Evolutionary conservation across 352 stramenopile genomes (phyloP), one percentile per base, ranked within the genome.

Genomic region (Phytopythium montanum): DNA sequence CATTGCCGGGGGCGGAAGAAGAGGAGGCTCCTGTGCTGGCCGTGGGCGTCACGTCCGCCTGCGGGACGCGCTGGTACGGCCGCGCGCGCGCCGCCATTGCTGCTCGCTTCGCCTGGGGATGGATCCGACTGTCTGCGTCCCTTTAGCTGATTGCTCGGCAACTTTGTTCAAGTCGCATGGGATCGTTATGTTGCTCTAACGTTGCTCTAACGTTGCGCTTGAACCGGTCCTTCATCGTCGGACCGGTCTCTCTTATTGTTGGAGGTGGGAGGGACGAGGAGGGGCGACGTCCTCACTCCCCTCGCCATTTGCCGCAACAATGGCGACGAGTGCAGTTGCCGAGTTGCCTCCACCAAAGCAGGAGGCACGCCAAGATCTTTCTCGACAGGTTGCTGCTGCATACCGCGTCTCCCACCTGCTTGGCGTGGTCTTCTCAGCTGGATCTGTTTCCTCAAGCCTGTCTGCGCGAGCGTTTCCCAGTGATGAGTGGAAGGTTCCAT

Each of bases 1-100:
- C n/a, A 9, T 12, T 13, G 44, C 23, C 44, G 2, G 10, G 0
- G 21, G 10, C 23, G 21, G 21, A 19, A 5, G 21, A 19, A 13
- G 8, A 4, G 3, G 9, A 18, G 41, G 7, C 21, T 1, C 10
- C 12, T 3, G 26, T 31, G 10, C 51, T 49, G 28, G 58, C 39
- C 3, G 54, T 45, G 0, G 56, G 50, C 10, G 44, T 31, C 26
- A 64, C 62, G 19, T 81, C 72, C 0, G 64, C 70, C 50, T 81
- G 71, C 21, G 75, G 69, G n/a, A 92, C 63, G 42, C 77, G 84
- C 54, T 87, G 58, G 54, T 75, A 75, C 21, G 54, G 16, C 23
- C 72, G 71, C 34, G 70, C 61, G 54, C 72, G 69, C 3, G 69
- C 62, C 18, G 65, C 67, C 73, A 81, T 80, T n/a, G 28, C 3